Conservation (phyloP, 169 alveolate genomes). For the Plasmodium gallinaceum region DNA sequence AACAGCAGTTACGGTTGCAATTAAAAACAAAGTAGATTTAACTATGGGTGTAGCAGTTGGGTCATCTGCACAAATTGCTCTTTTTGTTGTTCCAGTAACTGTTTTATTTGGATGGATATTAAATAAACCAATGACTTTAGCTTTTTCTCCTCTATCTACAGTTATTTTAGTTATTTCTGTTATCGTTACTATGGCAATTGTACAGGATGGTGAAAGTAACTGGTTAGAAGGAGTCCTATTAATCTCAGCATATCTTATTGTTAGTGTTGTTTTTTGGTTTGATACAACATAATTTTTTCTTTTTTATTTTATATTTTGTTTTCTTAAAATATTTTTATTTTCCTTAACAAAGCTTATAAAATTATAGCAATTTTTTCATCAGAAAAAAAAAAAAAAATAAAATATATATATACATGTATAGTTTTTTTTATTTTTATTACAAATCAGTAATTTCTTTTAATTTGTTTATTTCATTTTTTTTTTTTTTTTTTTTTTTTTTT, state of each 20-base stretch:
- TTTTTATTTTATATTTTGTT: neutral
- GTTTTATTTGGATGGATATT: conserved; percentile 91
- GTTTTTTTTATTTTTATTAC: neutral
- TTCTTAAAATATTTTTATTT: no score
- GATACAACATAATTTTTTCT: conserved; percentile 28
- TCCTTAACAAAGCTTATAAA: no score
- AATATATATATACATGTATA: neutral
- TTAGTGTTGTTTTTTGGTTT: conserved; percentile 88
- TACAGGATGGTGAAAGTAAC: conserved; percentile 90
- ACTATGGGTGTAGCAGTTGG: conserved; percentile 94
- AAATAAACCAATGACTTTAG: conserved; percentile 89
- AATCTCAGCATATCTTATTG: conserved; percentile 87
- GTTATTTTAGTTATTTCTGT: conserved; percentile 85
- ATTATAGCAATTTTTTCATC: neutral
- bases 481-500: neutral
- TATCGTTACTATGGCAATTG: conserved; percentile 85
- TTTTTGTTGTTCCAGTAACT: conserved; percentile 90
- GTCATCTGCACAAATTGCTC: conserved; percentile 89
- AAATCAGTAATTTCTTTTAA: neutral
- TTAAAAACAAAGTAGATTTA: conserved; percentile 89
- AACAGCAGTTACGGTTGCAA: conserved; percentile 90
- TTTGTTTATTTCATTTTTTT: neutral
- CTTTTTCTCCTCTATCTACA: conserved; percentile 86
- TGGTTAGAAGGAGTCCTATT: conserved; percentile 91
- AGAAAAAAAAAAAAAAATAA: neutral